Base-by-base conservation (phyloP, 495 filamentous ascomycete species). In the Penicillium bovifimosum region DNA sequence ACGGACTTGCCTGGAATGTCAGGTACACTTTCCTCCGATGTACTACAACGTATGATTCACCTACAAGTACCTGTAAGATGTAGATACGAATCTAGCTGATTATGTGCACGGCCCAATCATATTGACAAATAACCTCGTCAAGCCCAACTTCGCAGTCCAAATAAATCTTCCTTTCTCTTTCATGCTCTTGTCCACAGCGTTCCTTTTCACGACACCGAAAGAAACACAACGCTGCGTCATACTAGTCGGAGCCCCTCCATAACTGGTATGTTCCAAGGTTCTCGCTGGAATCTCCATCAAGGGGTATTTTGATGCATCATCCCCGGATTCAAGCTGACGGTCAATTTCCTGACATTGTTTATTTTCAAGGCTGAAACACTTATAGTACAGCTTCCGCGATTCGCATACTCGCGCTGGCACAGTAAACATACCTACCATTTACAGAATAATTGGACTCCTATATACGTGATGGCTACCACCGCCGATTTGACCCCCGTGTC, bases 401-500 rank as follows among this genome's bases (percentile, higher is more conserved):
- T 47, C 20, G 27, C 31, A 47, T 47, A 32, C 45, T 5, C 3
- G 7, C 41, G 6, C 1, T 7, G 13, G 20, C 14, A 43, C 29
- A 29, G n/a, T 8, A 43, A 43, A 43, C 27, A 16, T 17, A 43
- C 13, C n/a, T 5, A 29, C 29, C 10, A 17, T n/a, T n/a, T n/a
- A 5, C 1, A 29, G 16, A 16, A 28, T 14, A 11, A 16, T 27
- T 13, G 16, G 16, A 2, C 0, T 16, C 34, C 4, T 5, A 43
- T 10, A 27, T 35, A 35, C 32, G 32, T 26, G 16, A 35, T n/a
- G n/a, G 26, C 29, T 17, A 82, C 83, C 80, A 69, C 79, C 65
- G 77, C 86, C 27, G 85, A 87, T 52, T 69, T 84, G 48, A 86
- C 81, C 58, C 76, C 81, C 2, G 70, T 81, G 27, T 17, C 41